Evolutionary conservation across 257 asterid species (phyloP), one percentile per base, ranked within the genome.

Genomic region (Solanum dulcamara): DNA sequence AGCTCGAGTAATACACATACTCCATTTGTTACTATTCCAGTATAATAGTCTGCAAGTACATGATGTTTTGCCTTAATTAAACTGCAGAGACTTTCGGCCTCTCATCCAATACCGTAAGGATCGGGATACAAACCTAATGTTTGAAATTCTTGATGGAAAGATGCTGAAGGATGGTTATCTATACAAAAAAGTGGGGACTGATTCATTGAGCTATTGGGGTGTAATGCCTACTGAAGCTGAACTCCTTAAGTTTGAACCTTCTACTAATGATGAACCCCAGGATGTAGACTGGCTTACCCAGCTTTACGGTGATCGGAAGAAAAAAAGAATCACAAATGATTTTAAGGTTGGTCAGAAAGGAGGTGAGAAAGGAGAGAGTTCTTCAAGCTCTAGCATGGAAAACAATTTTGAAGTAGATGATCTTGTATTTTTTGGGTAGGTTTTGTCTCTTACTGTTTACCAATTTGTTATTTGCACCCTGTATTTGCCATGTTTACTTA

Each of bases 121-220:
- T 87, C 99, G 98, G 80, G 99, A 95, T 60, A 92, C 95, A 18
- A 92, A 91, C 86, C 85, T 80, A 87, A 85, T 87, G 86, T 90
- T 92, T 89, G 98, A 97, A 87, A 79, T 92, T 88, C 98, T 95
- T 80, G 98, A 95, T 84, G 98, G 98, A 86, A 95, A 94, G 97
- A 89, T 95, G 97, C 91, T 97, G 90, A 97, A 93, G 90, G 98
- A 94, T 85, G 98, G 99, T 51, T 97, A 95, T 89, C 81, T 97
- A 82, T 97, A 91, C 88, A 97, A 97, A 89, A 97, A 93, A 88
- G 88, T 95, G 83, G 85, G 97, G 1, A 75, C 90, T 12, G 99
- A 94, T 85, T 93, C 99, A 6, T 87, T 95, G 84, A 92, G 90
- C 85, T 88, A 91, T 81, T 97, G 98, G 98, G 98, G 98, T 88